Percentiles rank a stretch among this genome's conserved stretches.
Conservation (phyloP, 139 green algal genomes). For the Spirogloea muscicola region DNA sequence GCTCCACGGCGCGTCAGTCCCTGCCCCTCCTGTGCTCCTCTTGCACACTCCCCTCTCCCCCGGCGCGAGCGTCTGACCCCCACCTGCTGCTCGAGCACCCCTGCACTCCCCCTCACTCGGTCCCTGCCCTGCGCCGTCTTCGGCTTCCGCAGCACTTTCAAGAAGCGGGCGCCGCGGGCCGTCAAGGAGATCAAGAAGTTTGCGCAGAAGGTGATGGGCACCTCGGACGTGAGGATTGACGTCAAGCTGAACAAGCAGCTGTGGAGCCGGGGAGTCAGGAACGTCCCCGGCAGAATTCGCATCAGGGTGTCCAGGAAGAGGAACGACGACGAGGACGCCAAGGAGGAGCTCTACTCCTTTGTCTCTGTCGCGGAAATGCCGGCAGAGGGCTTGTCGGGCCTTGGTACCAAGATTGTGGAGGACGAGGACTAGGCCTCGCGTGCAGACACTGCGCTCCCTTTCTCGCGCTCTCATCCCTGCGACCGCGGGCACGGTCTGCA, state of each 20-base stretch:
- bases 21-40: not conserved
- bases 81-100: too few species aligned
- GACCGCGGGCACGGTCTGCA: too few species aligned
- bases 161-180: slow-evolving; percentile 87
- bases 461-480: too few species aligned
- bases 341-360: slow-evolving; percentile 98
- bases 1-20: slow-evolving; percentile 62
- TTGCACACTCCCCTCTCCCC: slow-evolving; percentile 24
- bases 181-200: slow-evolving; percentile 97
- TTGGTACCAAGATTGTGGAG: slow-evolving; percentile 49
- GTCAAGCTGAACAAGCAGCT: slow-evolving; percentile 99
- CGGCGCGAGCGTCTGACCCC: not conserved
- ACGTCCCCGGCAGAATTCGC: slow-evolving; percentile 83
- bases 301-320: slow-evolving; percentile 83
- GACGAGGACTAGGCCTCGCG: slow-evolving; percentile 44
- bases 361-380: slow-evolving; percentile 86
- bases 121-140: not conserved
- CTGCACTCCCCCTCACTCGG: too few species aligned
- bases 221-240: slow-evolving; percentile 92
- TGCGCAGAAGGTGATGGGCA: slow-evolving; percentile 90
- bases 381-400: slow-evolving; percentile 37
- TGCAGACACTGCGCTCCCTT: too few species aligned
- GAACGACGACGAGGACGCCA: slow-evolving; percentile 98
- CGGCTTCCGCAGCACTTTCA: slow-evolving; percentile 77
- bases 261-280: slow-evolving; percentile 88